Percentiles rank a stretch among this genome's conserved stretches.
Evolutionary conservation across 1,139 yeast genomes (phyloP).

Genomic region (Debaryomyces fabryi): DNA sequence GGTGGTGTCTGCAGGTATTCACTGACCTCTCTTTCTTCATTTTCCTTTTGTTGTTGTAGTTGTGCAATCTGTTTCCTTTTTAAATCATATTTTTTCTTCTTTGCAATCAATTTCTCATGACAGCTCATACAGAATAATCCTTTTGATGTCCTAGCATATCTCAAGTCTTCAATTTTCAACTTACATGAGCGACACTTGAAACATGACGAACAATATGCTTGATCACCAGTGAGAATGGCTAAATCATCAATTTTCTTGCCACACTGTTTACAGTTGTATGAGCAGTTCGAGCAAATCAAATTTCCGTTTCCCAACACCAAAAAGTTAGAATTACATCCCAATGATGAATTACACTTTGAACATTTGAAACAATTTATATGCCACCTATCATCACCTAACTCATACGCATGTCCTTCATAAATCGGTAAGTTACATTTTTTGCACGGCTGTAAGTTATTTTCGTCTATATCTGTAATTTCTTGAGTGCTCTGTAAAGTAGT

Average conservation of each 20-base stretch:
- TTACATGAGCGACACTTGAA: slow-evolving; percentile 91
- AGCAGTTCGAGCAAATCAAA: slow-evolving; percentile 86
- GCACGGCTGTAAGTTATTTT: slow-evolving; percentile 32
- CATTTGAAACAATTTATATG: slow-evolving; percentile 92
- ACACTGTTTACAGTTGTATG: slow-evolving; percentile 87
- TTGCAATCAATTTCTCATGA: slow-evolving; percentile 80
- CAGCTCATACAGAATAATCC: slow-evolving; percentile 94
- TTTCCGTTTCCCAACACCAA: slow-evolving; percentile 91
- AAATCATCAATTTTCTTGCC: slow-evolving; percentile 88
- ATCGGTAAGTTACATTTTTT: slow-evolving; percentile 52
- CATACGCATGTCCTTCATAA: slow-evolving; percentile 78
- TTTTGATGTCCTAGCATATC: slow-evolving; percentile 91
- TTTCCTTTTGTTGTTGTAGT: slow-evolving; percentile 18
- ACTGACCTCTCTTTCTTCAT: background rate
- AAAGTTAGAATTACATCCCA: slow-evolving; percentile 88
- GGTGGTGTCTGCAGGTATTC: slow-evolving; percentile 1
- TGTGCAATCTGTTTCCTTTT: slow-evolving; percentile 40
- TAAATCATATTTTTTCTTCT: slow-evolving; percentile 57
- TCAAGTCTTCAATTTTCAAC: slow-evolving; percentile 81
- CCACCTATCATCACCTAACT: slow-evolving; percentile 91
- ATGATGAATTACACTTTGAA: slow-evolving; percentile 72
- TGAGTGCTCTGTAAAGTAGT: background rate
- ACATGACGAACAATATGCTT: slow-evolving; percentile 91
- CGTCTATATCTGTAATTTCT: slow-evolving; percentile 9
- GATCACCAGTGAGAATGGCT: slow-evolving; percentile 95